These are phyloP conservation scores for Tetradesmus obliquus DNA, from an alignment of 139 green algal genomes.

Conservation along the genomic window DNA sequence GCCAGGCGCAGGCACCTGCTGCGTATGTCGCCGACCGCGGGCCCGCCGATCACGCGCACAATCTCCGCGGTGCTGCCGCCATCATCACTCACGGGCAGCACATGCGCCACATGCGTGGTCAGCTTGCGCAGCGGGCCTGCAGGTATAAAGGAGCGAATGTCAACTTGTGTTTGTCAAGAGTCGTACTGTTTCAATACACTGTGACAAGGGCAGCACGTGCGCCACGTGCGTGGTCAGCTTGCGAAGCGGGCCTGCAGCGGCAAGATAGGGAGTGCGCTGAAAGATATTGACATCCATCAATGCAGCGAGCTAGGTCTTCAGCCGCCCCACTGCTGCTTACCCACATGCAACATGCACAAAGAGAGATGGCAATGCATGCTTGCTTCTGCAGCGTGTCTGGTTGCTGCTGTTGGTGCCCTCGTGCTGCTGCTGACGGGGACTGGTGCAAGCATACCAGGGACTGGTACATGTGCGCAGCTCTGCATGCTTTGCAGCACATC, in stretches of 20 bases:
- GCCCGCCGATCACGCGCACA: slow-evolving; percentile 96
- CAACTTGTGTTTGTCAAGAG: neutral
- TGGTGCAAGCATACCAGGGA: neutral
- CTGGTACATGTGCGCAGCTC: neutral
- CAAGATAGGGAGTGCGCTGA: neutral
- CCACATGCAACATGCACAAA: too few species aligned
- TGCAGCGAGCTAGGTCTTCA: too few species aligned
- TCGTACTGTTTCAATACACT: neutral
- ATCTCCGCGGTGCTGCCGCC: slow-evolving; percentile 98
- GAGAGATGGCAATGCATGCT: neutral
- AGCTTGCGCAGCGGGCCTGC: slow-evolving; percentile 76
- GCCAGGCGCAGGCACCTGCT: slow-evolving; percentile 95
- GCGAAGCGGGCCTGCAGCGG: slow-evolving; percentile 68
- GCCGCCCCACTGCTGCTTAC: too few species aligned
- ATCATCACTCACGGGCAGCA: slow-evolving; percentile 98
- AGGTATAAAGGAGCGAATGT: neutral
- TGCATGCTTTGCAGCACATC: neutral
- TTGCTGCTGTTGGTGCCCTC: neutral
- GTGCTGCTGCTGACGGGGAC: neutral
- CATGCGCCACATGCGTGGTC: slow-evolving; percentile 90
- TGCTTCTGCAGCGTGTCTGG: neutral
- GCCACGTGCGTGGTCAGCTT: slow-evolving; percentile 85
- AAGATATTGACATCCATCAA: too few species aligned
- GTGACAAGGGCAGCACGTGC: slow-evolving; percentile 93
- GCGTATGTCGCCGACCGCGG: slow-evolving; percentile 97